phyloP scores from a whole-genome alignment of 2,329 filamentous ascomycete genomes.

The Epichloe sylvatica region DNA sequence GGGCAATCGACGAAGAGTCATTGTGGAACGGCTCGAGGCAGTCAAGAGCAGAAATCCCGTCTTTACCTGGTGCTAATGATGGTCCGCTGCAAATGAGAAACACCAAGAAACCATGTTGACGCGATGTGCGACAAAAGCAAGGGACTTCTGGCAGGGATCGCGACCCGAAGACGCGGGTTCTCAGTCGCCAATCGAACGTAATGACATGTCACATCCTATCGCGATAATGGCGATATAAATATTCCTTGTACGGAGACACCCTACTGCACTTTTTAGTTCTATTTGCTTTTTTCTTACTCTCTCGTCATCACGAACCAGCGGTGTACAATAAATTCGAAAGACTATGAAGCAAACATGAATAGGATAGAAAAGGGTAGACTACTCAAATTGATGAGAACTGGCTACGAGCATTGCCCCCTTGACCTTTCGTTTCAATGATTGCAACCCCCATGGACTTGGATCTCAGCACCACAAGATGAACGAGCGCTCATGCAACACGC shows the following conservation, averaged over 20 bases:
- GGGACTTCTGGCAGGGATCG: background rate
- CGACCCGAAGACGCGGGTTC: too few species aligned
- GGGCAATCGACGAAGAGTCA: slow-evolving; percentile 80
- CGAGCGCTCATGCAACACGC: too few species aligned
- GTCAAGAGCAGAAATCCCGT: slow-evolving; percentile 93
- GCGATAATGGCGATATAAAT: background rate
- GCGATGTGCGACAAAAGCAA: background rate
- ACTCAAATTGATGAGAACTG: background rate
- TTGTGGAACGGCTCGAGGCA: slow-evolving; percentile 88
- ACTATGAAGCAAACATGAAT: background rate
- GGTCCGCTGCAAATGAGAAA: background rate
- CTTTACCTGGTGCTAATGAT: slow-evolving; percentile 77
- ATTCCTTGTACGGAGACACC: too few species aligned
- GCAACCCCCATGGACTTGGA: too few species aligned
- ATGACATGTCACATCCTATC: background rate
- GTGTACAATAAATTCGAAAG: background rate
- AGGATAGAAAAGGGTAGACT: background rate
- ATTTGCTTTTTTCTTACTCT: background rate
- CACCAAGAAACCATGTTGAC: background rate
- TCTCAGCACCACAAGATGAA: too few species aligned
- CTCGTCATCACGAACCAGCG: background rate
- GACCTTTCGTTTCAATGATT: too few species aligned
- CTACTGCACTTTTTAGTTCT: background rate
- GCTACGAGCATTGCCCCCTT: background rate
- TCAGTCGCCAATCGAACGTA: background rate